Conservation (phyloP, 768 basidiomycete genomes). For the Glaciozyma martinii region DNA sequence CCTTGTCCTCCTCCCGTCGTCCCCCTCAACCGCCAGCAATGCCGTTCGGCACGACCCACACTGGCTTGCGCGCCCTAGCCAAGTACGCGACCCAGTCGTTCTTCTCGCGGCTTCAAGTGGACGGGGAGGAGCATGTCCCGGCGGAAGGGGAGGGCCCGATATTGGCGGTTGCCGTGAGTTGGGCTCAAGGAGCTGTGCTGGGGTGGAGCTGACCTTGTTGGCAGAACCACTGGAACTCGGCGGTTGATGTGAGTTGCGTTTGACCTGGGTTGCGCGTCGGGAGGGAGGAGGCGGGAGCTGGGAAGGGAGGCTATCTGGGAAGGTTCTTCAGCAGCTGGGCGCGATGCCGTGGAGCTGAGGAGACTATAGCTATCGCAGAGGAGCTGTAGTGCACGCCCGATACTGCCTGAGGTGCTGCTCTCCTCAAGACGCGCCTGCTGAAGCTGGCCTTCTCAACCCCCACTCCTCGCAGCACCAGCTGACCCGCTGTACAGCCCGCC, state of each 20-base stretch:
- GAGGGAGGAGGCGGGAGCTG: neutral
- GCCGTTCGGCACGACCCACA: constrained; percentile 39
- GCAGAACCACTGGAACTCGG: constrained; percentile 30
- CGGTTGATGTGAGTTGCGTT: constrained; percentile 21
- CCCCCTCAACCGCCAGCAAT: constrained; percentile 11
- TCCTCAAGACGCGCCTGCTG: constrained; percentile 48
- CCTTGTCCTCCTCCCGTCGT: no score
- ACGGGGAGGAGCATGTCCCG: constrained; percentile 10
- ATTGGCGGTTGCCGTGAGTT: neutral
- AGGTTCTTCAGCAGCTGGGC: neutral
- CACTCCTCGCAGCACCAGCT: constrained; percentile 23
- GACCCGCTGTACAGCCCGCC: constrained; percentile 22
- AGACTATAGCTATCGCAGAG: no score
- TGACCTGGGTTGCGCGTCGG: neutral
- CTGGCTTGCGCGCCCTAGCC: constrained; percentile 21
- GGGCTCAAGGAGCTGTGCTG: neutral
- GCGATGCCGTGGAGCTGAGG: no score
- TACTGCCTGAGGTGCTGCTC: neutral
- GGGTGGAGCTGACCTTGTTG: constrained; percentile 2
- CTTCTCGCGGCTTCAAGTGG: constrained; percentile 13
- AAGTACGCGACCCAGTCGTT: constrained; percentile 19
- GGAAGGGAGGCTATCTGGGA: neutral
- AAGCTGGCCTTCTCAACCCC: no score
- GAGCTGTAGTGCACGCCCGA: no score
- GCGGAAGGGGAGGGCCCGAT: constrained; percentile 8